Base-by-base conservation (phyloP, 805 yeast genomes). In the Wickerhamomyces kurtzmanii region DNA sequence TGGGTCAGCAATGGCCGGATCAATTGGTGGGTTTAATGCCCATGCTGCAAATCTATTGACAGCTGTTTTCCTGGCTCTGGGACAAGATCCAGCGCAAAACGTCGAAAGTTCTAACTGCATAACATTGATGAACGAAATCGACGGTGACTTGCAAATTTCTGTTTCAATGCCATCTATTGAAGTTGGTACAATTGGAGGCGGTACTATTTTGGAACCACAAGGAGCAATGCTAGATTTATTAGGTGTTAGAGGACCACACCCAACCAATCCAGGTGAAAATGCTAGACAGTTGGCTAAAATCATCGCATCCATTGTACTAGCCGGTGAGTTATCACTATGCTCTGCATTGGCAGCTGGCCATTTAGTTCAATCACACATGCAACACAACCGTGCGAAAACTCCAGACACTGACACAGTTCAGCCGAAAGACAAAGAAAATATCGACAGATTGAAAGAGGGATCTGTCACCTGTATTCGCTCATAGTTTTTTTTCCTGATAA, bases 71-170 rank as follows among this genome's bases (percentile, higher is more conserved):
- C 61, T 91, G 39, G 99, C 99, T 5, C 73, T 94, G 33, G 99
- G 99, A 32, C 99, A 91, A 64, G 99, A 91, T 58, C 98, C 99
- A n/a, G 98, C 98, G 2, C 98, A 91, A 62, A 91, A 91, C 49
- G 96, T 91, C 29, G 99, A 89, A 62, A 78, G 93, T 35, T 85
- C 96, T 18, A 89, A 87, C 59, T 91, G 99, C 77, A 89, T 91
- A 34, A 91, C 99, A 1, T 65, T 91, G 41, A 87, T 91, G 94
- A 76, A 78, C 46, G 85, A 82, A 51, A 65, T 66, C 27, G 65
- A 68, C 22, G 98, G 96, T 10, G 83, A 84, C 47, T 68, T 91
- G 49, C 79, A 74, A 42, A 80, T 91, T 22, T 83, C 96, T 2
- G 98, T 91, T n/a, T 84, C 97, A 4, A 91, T 91, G 99, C 99